phyloP scores from a whole-genome alignment of 495 filamentous ascomycete genomes.

The Trichoderma reesei region DNA sequence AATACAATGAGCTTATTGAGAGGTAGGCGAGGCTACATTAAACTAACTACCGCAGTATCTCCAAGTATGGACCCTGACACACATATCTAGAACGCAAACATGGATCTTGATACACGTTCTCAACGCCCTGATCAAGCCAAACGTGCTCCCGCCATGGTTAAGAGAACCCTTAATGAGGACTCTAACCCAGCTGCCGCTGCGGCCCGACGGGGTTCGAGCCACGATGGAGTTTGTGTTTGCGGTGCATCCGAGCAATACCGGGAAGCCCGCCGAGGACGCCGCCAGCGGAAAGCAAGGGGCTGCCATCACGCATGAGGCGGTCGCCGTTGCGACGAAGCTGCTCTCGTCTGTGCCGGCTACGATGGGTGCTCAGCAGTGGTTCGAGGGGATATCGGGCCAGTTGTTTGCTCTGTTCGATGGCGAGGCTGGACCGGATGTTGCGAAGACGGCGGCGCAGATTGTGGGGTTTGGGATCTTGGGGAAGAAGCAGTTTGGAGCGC shows the following conservation, averaged over 20 bases:
- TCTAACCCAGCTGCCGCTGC: slow-evolving; percentile 55
- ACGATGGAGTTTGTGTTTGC: slow-evolving; percentile 63
- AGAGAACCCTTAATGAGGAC: slow-evolving; percentile 43
- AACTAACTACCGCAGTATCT: neutral
- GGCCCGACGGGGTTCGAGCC: slow-evolving; percentile 53
- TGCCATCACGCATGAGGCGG: slow-evolving; percentile 61
- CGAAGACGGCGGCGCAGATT: slow-evolving; percentile 57
- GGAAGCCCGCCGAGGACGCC: slow-evolving; percentile 27
- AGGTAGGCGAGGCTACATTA: slow-evolving; percentile 23
- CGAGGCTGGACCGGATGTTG: slow-evolving; percentile 51
- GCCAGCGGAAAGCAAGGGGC: slow-evolving; percentile 42
- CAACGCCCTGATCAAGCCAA: slow-evolving; percentile 37
- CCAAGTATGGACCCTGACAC: slow-evolving; percentile 20
- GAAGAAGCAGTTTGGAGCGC: slow-evolving; percentile 55
- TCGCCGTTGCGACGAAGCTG: slow-evolving; percentile 54
- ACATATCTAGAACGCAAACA: slow-evolving; percentile 30
- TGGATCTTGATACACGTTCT: slow-evolving; percentile 34
- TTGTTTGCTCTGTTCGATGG: slow-evolving; percentile 59
- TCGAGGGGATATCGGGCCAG: slow-evolving; percentile 54
- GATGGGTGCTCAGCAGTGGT: slow-evolving; percentile 49
- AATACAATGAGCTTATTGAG: slow-evolving; percentile 31
- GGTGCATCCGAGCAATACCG: slow-evolving; percentile 41
- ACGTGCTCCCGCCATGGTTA: slow-evolving; percentile 36
- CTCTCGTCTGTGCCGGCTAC: slow-evolving; percentile 53
- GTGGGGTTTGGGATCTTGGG: slow-evolving; percentile 66